Percentiles rank a stretch among this genome's conserved stretches.
phyloP scores from a whole-genome alignment of 2,329 filamentous ascomycete genomes.

The Xylaria sp. region DNA sequence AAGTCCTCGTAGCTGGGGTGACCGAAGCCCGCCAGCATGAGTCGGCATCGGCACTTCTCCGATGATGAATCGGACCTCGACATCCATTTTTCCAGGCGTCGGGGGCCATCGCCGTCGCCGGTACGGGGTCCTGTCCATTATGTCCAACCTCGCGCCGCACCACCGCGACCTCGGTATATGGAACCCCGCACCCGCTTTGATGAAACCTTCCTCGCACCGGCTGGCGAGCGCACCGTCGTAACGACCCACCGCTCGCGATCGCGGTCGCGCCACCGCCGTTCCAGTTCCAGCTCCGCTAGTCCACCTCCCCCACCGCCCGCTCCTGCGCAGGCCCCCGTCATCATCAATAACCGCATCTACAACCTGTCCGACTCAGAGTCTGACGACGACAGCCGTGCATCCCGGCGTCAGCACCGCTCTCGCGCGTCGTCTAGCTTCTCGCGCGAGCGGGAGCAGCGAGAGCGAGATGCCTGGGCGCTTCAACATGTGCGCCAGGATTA shows the following conservation, averaged over 20 bases:
- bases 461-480: constrained; percentile 40
- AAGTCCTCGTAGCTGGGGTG: no score
- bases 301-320: constrained; percentile 33
- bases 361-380: constrained; percentile 47
- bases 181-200: constrained; percentile 41
- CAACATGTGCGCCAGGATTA: constrained; percentile 43
- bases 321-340: constrained; percentile 48
- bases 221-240: constrained; percentile 54
- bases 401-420: constrained; percentile 34
- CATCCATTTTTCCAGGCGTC: constrained; percentile 51
- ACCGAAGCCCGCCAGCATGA: constrained; percentile 29
- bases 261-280: constrained; percentile 54
- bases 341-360: constrained; percentile 64
- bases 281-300: constrained; percentile 45
- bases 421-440: constrained; percentile 1
- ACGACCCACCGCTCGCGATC: constrained; percentile 51
- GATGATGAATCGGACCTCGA: constrained; percentile 62
- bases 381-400: constrained; percentile 48
- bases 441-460: constrained; percentile 27
- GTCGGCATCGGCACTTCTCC: constrained; percentile 47
- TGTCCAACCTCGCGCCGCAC: constrained; percentile 48
- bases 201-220: constrained; percentile 49
- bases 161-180: constrained; percentile 48
- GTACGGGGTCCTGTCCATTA: constrained; percentile 50
- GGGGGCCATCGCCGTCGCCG: constrained; percentile 46